These are phyloP conservation scores for Teunomyces kruisii DNA, from an alignment of 805 yeast genomes.

Conservation along the genomic window DNA sequence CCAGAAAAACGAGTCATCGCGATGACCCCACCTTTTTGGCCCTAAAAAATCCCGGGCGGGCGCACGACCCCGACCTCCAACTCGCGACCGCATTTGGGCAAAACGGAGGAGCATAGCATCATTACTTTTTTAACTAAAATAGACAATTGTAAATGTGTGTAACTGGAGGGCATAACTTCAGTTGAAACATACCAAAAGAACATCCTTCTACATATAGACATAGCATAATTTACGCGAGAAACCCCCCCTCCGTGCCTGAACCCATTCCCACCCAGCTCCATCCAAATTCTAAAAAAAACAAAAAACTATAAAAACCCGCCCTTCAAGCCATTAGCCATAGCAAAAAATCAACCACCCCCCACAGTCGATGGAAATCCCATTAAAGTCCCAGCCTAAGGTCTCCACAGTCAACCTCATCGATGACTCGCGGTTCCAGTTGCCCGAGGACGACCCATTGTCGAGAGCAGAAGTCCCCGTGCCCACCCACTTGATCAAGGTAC, in stretches of 20 bases:
- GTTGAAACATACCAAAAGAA: background rate
- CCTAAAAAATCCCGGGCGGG: too few species aligned
- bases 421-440: slow-evolving; percentile 13
- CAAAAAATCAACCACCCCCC: background rate
- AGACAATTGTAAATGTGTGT: slow-evolving; percentile 1
- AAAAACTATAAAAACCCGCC: too few species aligned
- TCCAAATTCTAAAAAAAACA: background rate
- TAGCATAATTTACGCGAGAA: background rate
- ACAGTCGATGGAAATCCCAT: slow-evolving; percentile 36
- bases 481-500: background rate
- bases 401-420: slow-evolving; percentile 31
- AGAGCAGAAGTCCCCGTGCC: background rate
- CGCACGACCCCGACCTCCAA: slow-evolving; percentile 1
- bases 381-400: slow-evolving; percentile 40
- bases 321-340: too few species aligned
- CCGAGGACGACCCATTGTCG: slow-evolving; percentile 1
- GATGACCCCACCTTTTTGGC: background rate
- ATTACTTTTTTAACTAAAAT: slow-evolving; percentile 2
- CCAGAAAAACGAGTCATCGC: background rate
- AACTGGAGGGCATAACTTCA: background rate
- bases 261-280: background rate
- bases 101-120: slow-evolving; percentile 2
- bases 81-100: slow-evolving; percentile 2
- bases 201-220: background rate
- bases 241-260: background rate